These are phyloP conservation scores for Neurospora africana DNA, from an alignment of 495 filamentous ascomycete species.

Conservation along the genomic window DNA sequence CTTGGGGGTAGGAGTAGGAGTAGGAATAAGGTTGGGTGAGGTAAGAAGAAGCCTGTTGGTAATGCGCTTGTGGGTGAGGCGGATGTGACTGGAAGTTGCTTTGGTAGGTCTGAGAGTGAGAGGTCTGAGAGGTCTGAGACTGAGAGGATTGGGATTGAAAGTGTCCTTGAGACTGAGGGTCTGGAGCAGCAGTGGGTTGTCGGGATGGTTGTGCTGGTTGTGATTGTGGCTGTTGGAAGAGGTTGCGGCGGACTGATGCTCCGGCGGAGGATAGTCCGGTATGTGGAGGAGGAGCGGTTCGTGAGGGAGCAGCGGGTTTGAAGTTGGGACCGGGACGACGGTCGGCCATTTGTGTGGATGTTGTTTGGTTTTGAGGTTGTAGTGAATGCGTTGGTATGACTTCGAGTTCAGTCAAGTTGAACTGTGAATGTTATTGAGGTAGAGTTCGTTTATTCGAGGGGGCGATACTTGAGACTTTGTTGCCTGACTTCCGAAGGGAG, in stretches of 20 bases:
- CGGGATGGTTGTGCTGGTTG: background rate
- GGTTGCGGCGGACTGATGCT: conserved; percentile 50
- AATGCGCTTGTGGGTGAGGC: background rate
- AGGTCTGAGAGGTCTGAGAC: background rate
- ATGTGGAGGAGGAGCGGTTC: background rate
- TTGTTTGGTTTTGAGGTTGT: background rate
- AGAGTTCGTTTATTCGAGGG: background rate
- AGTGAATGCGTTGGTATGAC: background rate
- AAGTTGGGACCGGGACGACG: conserved; percentile 1
- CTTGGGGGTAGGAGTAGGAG: background rate
- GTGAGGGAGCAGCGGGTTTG: conserved; percentile 2
- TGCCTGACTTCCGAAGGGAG: background rate
- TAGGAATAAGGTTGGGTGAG: background rate
- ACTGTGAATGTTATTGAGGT: background rate
- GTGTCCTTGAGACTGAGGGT: background rate
- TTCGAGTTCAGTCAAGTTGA: background rate
- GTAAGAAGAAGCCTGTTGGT: background rate
- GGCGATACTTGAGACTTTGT: background rate
- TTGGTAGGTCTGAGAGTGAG: background rate
- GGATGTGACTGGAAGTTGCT: background rate
- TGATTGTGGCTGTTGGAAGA: conserved; percentile 41
- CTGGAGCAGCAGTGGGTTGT: background rate
- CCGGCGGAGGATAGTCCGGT: background rate
- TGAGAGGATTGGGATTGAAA: background rate
- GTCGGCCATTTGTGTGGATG: conserved; percentile 8